Evolutionary conservation across 345 rosid genomes (phyloP).

Genomic region (Citrus australasica): DNA sequence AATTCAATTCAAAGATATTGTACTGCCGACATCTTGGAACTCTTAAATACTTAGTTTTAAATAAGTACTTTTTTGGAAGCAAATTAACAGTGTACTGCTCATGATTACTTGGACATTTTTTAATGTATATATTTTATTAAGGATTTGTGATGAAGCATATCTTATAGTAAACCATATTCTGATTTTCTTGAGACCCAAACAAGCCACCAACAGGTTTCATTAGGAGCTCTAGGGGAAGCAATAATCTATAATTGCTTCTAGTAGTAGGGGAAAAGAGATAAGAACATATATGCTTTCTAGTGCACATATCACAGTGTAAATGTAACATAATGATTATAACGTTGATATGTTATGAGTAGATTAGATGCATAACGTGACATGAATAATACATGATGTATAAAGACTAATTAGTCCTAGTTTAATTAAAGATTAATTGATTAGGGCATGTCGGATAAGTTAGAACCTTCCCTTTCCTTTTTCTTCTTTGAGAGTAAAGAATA

Average conservation of each 20-base stretch:
- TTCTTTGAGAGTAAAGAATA: neutral
- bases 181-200: conserved; percentile 15
- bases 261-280: conserved; percentile 8
- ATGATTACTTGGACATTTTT: conserved; percentile 28
- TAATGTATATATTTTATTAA: neutral
- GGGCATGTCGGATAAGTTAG: neutral
- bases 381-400: conserved; percentile 22
- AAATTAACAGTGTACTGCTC: conserved; percentile 23
- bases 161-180: neutral
- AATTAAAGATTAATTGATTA: conserved; percentile 7
- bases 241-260: conserved; percentile 18
- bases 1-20: neutral
- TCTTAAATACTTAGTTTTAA: conserved; percentile 24
- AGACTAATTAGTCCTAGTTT: neutral
- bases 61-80: conserved; percentile 21
- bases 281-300: neutral
- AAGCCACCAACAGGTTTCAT: conserved; percentile 29
- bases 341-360: conserved; percentile 42
- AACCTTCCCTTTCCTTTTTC: neutral
- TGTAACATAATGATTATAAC: conserved; percentile 34
- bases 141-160: conserved; percentile 1
- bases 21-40: conserved; percentile 43
- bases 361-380: conserved; percentile 40
- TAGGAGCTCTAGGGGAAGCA: conserved; percentile 20
- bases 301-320: conserved; percentile 18